Conservation (phyloP, 116 monocot species). For the Phalaenopsis hybrid region DNA sequence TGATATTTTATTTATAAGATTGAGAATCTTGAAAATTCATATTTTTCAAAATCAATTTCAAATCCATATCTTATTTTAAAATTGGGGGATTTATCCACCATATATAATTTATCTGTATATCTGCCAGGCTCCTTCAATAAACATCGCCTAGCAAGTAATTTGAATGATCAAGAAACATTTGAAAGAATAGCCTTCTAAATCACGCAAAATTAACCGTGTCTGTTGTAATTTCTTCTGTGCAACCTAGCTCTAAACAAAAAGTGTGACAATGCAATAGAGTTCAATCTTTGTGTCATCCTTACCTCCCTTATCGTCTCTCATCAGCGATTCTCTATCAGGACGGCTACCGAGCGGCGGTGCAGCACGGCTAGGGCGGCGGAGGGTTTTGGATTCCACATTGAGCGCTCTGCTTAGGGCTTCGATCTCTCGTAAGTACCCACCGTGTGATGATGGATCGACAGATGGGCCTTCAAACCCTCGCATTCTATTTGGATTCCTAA, state of each 20-base stretch:
- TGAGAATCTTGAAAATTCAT: background rate
- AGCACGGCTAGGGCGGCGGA: conserved; percentile 17
- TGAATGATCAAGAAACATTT: background rate
- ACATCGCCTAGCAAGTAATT: too few species aligned
- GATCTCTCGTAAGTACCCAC: conserved; percentile 66
- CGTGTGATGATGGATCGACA: conserved; percentile 12
- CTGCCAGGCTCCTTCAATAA: background rate
- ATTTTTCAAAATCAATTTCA: background rate
- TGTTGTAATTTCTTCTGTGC: background rate
- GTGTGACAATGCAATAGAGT: background rate
- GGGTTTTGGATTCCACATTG: conserved; percentile 37
- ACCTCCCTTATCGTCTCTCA: background rate
- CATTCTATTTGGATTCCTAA: conserved; percentile 7
- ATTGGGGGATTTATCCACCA: too few species aligned
- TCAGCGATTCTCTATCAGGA: background rate
- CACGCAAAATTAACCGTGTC: background rate
- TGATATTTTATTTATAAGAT: background rate
- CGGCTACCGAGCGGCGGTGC: conserved; percentile 10
- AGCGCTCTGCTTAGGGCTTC: conserved; percentile 71
- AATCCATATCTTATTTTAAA: background rate
- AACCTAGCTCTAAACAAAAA: background rate
- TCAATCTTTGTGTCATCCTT: background rate
- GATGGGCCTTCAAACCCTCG: conserved; percentile 4
- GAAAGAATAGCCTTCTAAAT: background rate
- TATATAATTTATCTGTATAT: background rate